Conservation (phyloP, 208 protist species). For the Leishmania arabica region DNA sequence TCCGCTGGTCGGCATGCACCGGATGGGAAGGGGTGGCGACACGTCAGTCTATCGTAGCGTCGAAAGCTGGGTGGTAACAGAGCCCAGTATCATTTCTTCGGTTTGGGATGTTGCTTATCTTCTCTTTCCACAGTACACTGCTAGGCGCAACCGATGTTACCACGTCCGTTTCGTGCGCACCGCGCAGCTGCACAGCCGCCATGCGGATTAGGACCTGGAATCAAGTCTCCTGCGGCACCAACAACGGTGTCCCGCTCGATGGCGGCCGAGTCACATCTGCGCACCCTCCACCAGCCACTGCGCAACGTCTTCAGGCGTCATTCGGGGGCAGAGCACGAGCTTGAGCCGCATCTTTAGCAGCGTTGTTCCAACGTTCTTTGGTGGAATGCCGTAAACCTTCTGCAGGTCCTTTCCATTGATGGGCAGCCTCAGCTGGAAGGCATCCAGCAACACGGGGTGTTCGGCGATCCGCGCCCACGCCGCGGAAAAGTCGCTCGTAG, state of each 20-base stretch:
- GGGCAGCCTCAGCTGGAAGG: conserved; percentile 49
- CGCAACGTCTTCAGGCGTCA: conserved; percentile 19
- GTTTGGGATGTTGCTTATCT: not conserved
- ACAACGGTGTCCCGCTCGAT: not conserved
- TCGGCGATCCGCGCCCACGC: conserved; percentile 44
- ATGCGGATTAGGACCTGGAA: not conserved
- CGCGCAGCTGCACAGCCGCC: not conserved
- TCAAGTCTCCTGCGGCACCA: not conserved
- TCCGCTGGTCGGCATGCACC: not conserved
- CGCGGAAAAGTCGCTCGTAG: conserved; percentile 5
- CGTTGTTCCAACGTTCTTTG: conserved; percentile 51
- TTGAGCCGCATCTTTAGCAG: conserved; percentile 57
- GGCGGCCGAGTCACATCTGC: not conserved
- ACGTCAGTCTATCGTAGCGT: not conserved
- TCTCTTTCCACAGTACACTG: not conserved
- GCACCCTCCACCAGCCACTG: conserved; percentile 26
- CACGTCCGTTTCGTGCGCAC: not conserved
- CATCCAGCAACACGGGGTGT: conserved; percentile 47
- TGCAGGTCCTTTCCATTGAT: conserved; percentile 74
- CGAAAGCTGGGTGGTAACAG: not conserved
- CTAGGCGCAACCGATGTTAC: not conserved
- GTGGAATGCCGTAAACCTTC: conserved; percentile 38
- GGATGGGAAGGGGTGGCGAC: not conserved
- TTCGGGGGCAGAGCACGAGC: conserved; percentile 53
- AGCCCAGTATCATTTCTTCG: not conserved